Percentiles rank a stretch among this genome's conserved stretches.
These are phyloP conservation scores for Dalechampia spathulata DNA, from an alignment of 441 rosid species.

Conservation along the genomic window DNA sequence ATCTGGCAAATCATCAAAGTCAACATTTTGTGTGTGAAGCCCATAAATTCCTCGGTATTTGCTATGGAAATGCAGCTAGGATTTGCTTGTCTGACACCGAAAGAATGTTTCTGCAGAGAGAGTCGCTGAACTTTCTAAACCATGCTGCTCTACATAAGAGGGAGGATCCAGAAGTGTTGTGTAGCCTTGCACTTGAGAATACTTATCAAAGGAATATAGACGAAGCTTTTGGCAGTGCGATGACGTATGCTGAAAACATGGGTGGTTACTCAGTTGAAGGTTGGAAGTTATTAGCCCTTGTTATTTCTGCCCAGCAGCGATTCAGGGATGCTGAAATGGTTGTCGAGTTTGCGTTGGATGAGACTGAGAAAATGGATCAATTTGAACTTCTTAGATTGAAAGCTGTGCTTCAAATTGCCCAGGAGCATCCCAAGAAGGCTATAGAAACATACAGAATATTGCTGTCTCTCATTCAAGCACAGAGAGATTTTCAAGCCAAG, in stretches of 20 bases:
- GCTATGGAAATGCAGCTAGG: constrained; percentile 78
- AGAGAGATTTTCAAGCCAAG: constrained; percentile 43
- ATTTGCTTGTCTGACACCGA: constrained; percentile 58
- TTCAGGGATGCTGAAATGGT: constrained; percentile 67
- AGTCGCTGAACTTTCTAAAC: constrained; percentile 52
- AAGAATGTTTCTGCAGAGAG: constrained; percentile 49
- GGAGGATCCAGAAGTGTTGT: constrained; percentile 49
- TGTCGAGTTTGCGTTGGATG: constrained; percentile 69
- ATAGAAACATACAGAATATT: constrained; percentile 74
- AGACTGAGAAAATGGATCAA: constrained; percentile 52
- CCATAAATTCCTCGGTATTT: constrained; percentile 69
- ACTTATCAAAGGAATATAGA: constrained; percentile 76
- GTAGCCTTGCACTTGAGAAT: constrained; percentile 63
- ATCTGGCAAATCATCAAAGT: constrained; percentile 26
- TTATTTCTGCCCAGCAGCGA: constrained; percentile 68
- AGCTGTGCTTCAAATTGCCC: constrained; percentile 73
- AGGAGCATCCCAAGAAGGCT: constrained; percentile 78
- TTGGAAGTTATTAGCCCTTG: constrained; percentile 64
- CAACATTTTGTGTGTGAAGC: constrained; percentile 51
- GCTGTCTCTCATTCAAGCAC: constrained; percentile 66
- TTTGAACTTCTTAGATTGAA: constrained; percentile 73
- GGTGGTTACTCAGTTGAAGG: constrained; percentile 57
- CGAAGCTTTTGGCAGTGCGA: constrained; percentile 55
- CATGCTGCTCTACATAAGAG: constrained; percentile 42
- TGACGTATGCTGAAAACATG: constrained; percentile 44